Evolutionary conservation across 192 early-diverging fungal species (phyloP).

Genomic region (Backusella luteola): DNA sequence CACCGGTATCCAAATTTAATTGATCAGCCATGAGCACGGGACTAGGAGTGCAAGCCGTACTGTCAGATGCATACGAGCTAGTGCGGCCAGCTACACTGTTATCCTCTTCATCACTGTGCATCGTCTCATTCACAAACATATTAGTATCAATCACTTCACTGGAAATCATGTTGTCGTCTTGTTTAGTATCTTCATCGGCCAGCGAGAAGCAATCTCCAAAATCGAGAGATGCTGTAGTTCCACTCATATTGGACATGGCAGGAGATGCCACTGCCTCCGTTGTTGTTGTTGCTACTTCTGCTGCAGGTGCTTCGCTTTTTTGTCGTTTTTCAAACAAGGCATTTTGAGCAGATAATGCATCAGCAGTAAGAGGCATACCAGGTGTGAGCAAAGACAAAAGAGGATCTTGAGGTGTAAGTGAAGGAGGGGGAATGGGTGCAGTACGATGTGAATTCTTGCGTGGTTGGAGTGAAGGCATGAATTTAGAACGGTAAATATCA

Average conservation of each 20-base stretch:
- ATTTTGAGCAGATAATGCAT: conserved; percentile 20
- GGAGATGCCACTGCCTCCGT: neutral
- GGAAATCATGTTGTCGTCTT: neutral
- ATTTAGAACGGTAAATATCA: conserved; percentile 34
- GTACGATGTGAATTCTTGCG: conserved; percentile 18
- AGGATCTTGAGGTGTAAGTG: neutral
- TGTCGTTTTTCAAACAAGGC: neutral
- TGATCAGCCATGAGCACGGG: neutral
- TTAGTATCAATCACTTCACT: neutral
- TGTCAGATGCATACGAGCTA: conserved; percentile 11
- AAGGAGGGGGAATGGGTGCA: conserved; percentile 13
- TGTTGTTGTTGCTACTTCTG: neutral
- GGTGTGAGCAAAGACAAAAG: conserved; percentile 1
- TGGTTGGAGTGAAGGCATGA: conserved; percentile 17
- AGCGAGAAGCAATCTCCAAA: conserved; percentile 35
- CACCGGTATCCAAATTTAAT: neutral
- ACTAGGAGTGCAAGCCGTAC: conserved; percentile 12
- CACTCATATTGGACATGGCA: conserved; percentile 16
- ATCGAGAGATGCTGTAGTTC: conserved; percentile 33
- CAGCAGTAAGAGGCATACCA: conserved; percentile 11
- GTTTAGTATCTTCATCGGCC: conserved; percentile 20
- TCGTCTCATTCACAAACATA: conserved; percentile 2
- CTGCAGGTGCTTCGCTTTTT: neutral
- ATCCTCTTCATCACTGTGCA: neutral
- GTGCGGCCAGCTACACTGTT: neutral